Evolutionary conservation across 2,329 filamentous ascomycete species (phyloP).

Genomic region (Pseudophaeomoniella oleicola): DNA sequence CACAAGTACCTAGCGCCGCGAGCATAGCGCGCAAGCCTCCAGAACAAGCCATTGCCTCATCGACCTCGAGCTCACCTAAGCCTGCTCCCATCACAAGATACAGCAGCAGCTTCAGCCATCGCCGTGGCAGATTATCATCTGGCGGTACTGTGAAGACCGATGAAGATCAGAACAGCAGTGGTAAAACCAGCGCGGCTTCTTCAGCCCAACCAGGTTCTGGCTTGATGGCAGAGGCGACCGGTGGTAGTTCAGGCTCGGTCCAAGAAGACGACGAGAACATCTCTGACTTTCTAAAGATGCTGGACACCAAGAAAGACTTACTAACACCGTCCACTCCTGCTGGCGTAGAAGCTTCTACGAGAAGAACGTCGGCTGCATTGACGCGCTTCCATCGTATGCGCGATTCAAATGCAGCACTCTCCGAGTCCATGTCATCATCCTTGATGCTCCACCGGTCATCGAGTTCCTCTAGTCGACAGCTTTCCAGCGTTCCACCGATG

Average conservation of each 20-base stretch:
- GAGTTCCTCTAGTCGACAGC: slow-evolving; percentile 60
- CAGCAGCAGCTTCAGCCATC: slow-evolving; percentile 86
- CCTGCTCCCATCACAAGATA: slow-evolving; percentile 68
- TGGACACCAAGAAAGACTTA: slow-evolving; percentile 81
- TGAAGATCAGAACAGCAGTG: slow-evolving; percentile 44
- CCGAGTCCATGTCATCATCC: slow-evolving; percentile 87
- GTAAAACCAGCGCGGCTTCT: slow-evolving; percentile 34
- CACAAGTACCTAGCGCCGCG: slow-evolving; percentile 20
- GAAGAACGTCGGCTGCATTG: slow-evolving; percentile 63
- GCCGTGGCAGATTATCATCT: slow-evolving; percentile 62
- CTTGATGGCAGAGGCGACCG: slow-evolving; percentile 50
- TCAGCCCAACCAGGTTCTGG: slow-evolving; percentile 62
- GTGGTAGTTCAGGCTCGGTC: slow-evolving; percentile 48
- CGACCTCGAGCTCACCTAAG: slow-evolving; percentile 62
- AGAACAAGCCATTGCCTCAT: slow-evolving; percentile 48
- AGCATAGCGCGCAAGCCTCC: slow-evolving; percentile 36
- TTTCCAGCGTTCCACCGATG: slow-evolving; percentile 49
- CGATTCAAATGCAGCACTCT: slow-evolving; percentile 76
- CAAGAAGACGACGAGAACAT: slow-evolving; percentile 85
- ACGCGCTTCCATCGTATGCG: slow-evolving; percentile 78
- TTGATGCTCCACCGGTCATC: slow-evolving; percentile 71
- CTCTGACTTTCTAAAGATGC: slow-evolving; percentile 75
- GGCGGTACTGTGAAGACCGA: slow-evolving; percentile 48
- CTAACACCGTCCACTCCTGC: slow-evolving; percentile 46
- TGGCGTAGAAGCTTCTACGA: slow-evolving; percentile 52